Base-by-base conservation (phyloP, 1,284 basidiomycete genomes). In the Leccinum pseudoinsigne region DNA sequence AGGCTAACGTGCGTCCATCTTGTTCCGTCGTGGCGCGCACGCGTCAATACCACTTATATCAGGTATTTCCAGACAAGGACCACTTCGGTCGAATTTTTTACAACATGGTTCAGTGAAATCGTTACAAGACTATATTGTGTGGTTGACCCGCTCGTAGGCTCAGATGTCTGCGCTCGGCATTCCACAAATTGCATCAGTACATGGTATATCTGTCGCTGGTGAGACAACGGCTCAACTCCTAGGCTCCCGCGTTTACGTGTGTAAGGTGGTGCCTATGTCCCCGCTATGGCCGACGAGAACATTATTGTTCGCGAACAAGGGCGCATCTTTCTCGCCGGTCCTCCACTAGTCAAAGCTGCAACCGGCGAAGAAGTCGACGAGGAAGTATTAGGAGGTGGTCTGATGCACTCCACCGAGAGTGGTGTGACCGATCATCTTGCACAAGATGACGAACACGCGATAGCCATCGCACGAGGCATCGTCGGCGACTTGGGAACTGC, bases 81-180 rank as follows among this genome's bases (percentile, higher is more conserved):
- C 94, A 98, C 76, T 98, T 98, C 73, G 95, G 95, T 9, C 85
- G 95, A 12, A 97, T 98, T 74, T 98, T 98, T 78, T 97, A 95
- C 76, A 97, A 98, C 73, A 97, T 97, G 94, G 94, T 91, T 64
- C 63, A 78, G 68, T 60, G 40, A 36, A 5, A 53, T 62, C 54
- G 40, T 58, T 58, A 38, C 47, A 14, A 40, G 53, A 14, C 50
- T 36, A 68, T 64, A 28, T 23, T 8, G 42, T 42, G 14, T 21
- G 21, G 16, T 47, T 74, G 63, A 68, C 65, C 45, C 56, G 6
- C 56, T 57, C 61, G 34, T 68, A 90, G 93, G 94, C 92, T 1
- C 92, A 93, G 79, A 89, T 97, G 90, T 95, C 93, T 57, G 93
- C 93, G 0, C 81, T 93, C 1, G 89, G 91, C 3, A 94, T 97